A percentile compares a stretch with the other conserved stretches of the same genome.
These are phyloP conservation scores for Emmonsiellopsis sp. DNA, from an alignment of 2,329 filamentous ascomycete species.

Conservation along the genomic window DNA sequence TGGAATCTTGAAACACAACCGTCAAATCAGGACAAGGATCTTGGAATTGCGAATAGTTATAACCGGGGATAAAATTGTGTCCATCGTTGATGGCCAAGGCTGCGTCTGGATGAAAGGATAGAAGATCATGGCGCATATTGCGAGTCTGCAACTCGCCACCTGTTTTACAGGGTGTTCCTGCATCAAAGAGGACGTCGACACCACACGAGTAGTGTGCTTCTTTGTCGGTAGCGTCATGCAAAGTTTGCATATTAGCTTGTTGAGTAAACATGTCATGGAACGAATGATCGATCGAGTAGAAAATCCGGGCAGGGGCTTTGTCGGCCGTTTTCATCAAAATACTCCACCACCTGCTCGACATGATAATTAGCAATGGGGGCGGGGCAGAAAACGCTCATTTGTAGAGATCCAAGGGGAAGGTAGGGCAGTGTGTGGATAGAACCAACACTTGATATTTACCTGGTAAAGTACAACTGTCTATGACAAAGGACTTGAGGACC, in stretches of 20 bases:
- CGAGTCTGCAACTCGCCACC: constrained; percentile 8
- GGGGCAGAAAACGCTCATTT: constrained; percentile 3
- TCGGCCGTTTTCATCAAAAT: constrained; percentile 12
- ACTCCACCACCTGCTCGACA: constrained; percentile 2
- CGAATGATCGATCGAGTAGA: constrained; percentile 41
- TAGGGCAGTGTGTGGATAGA: background rate
- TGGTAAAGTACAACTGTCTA: background rate
- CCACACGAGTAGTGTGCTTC: constrained; percentile 27
- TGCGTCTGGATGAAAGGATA: constrained; percentile 19
- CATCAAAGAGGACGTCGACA: constrained; percentile 12
- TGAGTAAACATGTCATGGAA: constrained; percentile 56
- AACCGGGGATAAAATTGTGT: constrained; percentile 9
- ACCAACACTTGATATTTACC: background rate
- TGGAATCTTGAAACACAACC: constrained; percentile 15
- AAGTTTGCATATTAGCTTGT: constrained; percentile 51
- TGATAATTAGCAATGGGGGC: background rate
- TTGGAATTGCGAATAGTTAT: constrained; percentile 6
- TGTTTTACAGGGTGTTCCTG: constrained; percentile 9
- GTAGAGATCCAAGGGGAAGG: background rate
- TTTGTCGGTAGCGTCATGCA: constrained; percentile 40
- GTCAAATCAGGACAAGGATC: constrained; percentile 9
- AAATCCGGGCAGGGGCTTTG: constrained; percentile 11
- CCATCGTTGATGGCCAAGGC: constrained; percentile 3
- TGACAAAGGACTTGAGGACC: background rate
- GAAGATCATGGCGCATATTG: constrained; percentile 21